These are phyloP conservation scores for Diaporthe batatas DNA, from an alignment of 2,329 filamentous ascomycete species.

Conservation along the genomic window DNA sequence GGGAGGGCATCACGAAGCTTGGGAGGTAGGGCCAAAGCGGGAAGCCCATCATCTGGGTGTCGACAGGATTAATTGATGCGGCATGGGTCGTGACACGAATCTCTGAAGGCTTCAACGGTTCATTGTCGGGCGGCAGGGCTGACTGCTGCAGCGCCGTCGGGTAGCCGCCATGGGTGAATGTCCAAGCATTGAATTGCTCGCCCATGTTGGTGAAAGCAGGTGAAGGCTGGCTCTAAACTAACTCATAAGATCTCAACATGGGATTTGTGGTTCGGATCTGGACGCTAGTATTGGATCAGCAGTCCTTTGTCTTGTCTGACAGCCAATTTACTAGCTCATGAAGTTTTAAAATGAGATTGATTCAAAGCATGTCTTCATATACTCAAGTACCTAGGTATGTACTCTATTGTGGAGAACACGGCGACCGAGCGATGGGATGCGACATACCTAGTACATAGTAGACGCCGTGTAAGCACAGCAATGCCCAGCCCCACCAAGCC, in stretches of 20 bases:
- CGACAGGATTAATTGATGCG: constrained; percentile 43
- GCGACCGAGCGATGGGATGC: background rate
- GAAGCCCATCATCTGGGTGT: constrained; percentile 43
- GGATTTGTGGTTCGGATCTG: background rate
- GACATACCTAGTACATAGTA: too few species aligned
- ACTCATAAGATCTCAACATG: background rate
- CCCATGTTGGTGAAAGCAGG: background rate
- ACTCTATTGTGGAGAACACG: background rate
- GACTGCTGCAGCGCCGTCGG: constrained; percentile 1
- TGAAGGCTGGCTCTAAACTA: too few species aligned
- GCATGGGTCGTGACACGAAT: constrained; percentile 43
- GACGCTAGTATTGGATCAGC: background rate
- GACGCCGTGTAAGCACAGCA: background rate
- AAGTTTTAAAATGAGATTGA: background rate
- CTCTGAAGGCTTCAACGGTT: constrained; percentile 26
- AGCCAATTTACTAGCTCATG: background rate
- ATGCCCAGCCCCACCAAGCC: background rate
- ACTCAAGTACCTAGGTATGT: too few species aligned
- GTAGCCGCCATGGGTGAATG: constrained; percentile 8
- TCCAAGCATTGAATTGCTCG: constrained; percentile 1
- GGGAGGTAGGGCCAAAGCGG: constrained; percentile 34
- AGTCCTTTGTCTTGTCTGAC: background rate
- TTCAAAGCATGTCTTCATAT: background rate
- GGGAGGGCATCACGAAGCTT: constrained; percentile 17
- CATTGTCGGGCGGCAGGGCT: background rate